Evolutionary conservation across 202 grass and related monocot genomes (phyloP).

Genomic region (Carex arenaria): DNA sequence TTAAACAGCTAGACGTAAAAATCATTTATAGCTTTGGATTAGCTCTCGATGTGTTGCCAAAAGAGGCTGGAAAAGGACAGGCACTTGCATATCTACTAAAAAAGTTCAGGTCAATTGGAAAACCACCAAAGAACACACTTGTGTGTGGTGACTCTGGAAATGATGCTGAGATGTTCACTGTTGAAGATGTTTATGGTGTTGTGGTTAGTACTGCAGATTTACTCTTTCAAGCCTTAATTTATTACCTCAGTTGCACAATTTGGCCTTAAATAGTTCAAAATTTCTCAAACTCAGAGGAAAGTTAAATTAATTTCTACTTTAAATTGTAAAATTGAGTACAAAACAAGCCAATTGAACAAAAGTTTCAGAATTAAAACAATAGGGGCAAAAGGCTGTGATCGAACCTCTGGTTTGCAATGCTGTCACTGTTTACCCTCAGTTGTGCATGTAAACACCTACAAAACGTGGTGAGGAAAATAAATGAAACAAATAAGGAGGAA

Average conservation of each 20-base stretch:
- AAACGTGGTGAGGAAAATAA: neutral
- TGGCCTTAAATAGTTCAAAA: neutral
- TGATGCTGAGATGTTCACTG: conserved; percentile 87
- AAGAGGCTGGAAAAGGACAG: conserved; percentile 87
- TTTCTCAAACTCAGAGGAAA: conserved; percentile 7
- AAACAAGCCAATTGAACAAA: neutral
- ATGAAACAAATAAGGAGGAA: neutral
- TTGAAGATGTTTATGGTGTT: conserved; percentile 86
- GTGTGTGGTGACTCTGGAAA: conserved; percentile 93
- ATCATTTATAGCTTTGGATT: conserved; percentile 86
- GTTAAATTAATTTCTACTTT: neutral
- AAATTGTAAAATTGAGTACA: neutral
- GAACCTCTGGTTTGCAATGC: neutral
- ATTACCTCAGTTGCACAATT: neutral
- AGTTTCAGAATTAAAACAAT: neutral
- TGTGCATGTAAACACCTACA: neutral
- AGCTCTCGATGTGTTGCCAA: conserved; percentile 81
- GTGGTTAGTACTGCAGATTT: conserved; percentile 55
- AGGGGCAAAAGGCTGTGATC: neutral
- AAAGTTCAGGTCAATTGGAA: conserved; percentile 60
- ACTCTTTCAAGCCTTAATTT: neutral
- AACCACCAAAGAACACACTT: conserved; percentile 80
- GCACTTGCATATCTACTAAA: conserved; percentile 87
- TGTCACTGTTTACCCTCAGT: neutral
- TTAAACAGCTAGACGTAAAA: conserved; percentile 81